Conservation (phyloP, 192 early-diverging fungal genomes). For the Cetraspora pellucida region DNA sequence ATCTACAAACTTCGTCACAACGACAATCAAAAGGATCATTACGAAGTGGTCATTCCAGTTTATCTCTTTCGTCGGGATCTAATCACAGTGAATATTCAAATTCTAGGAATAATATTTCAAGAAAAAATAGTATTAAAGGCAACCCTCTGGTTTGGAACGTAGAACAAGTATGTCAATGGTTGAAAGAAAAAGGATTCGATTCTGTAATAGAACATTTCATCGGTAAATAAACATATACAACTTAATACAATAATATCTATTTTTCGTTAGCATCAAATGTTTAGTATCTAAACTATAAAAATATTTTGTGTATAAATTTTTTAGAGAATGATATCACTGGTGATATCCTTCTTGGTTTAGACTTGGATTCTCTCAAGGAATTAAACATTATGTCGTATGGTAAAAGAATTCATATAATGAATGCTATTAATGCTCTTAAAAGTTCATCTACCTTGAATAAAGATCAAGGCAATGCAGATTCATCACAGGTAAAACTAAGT, state of each 20-base stretch:
- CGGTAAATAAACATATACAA: conserved; percentile 37
- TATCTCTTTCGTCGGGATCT: background rate
- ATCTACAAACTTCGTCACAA: too few species aligned
- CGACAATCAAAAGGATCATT: background rate
- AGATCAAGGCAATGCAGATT: background rate
- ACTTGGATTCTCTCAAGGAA: conserved; percentile 66
- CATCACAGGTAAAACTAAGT: background rate
- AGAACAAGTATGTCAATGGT: conserved; percentile 62
- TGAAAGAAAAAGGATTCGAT: conserved; percentile 54
- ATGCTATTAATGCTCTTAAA: conserved; percentile 59
- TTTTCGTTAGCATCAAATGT: background rate
- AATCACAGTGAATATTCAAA: background rate
- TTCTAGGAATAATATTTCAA: background rate
- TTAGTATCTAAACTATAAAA: background rate
- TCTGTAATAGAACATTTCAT: conserved; percentile 51
- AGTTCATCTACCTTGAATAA: background rate
- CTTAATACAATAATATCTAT: background rate
- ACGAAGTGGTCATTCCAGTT: background rate
- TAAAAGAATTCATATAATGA: conserved; percentile 69
- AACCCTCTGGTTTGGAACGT: conserved; percentile 58
- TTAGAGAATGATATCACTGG: conserved; percentile 73
- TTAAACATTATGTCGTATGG: conserved; percentile 65
- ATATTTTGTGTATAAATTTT: too few species aligned
- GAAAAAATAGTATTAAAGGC: conserved; percentile 23
- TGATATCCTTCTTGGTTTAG: conserved; percentile 62